A percentile compares a stretch with the other conserved stretches of the same genome.
Evolutionary conservation across 345 rosid species (phyloP).

Genomic region (Psidium guajava): DNA sequence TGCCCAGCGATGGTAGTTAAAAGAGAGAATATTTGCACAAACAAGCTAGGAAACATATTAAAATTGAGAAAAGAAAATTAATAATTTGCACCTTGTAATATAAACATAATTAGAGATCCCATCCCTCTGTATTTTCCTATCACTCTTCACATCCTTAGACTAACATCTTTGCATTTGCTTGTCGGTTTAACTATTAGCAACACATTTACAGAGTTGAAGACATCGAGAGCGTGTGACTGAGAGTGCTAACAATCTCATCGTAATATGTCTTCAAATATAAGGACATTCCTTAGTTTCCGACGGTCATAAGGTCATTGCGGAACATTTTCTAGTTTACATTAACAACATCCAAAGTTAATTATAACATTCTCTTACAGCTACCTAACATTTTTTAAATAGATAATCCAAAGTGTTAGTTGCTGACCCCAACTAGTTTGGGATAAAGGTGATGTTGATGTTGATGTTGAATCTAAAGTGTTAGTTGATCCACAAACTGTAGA

Average conservation of each 20-base stretch:
- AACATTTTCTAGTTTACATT: neutral
- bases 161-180: neutral
- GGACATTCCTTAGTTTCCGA: neutral
- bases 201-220: neutral
- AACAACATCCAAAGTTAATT: neutral
- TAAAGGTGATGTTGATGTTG: too few species aligned
- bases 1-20: neutral
- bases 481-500: neutral
- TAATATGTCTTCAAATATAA: neutral
- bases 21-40: neutral
- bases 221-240: neutral
- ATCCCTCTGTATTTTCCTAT: neutral
- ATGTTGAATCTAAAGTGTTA: neutral
- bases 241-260: neutral
- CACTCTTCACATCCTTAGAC: neutral
- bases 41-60: neutral
- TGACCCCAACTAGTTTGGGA: too few species aligned
- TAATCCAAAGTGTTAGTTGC: neutral
- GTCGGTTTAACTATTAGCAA: neutral
- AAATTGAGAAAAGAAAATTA: neutral
- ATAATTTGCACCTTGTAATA: neutral
- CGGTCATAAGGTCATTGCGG: neutral
- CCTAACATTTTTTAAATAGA: neutral
- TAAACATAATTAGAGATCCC: neutral
- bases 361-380: neutral